phyloP scores from a whole-genome alignment of 129 eudicot genomes.

The Centella asiatica region DNA sequence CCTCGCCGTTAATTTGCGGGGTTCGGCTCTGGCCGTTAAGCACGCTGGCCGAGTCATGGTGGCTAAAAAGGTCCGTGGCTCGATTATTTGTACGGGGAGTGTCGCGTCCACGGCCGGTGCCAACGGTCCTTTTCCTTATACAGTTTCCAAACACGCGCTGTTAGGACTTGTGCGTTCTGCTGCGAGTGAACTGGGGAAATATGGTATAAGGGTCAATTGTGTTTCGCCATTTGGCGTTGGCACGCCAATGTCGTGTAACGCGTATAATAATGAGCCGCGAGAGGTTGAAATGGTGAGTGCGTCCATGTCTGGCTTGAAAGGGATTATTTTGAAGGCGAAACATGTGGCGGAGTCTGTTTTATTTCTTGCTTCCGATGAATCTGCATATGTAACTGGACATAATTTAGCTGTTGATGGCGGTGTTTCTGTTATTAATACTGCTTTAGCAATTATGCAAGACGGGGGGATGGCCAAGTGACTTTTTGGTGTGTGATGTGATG shows the following conservation, averaged over 20 bases:
- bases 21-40: conserved; percentile 55
- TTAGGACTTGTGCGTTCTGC: conserved; percentile 57
- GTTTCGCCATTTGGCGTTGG: conserved; percentile 72
- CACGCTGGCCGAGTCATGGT: conserved; percentile 71
- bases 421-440: conserved; percentile 6
- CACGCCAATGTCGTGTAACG: conserved; percentile 52
- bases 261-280: conserved; percentile 27
- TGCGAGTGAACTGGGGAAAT: conserved; percentile 51
- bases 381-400: conserved; percentile 56
- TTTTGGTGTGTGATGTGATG: too few species aligned
- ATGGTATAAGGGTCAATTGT: conserved; percentile 73
- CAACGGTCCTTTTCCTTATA: conserved; percentile 54
- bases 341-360: conserved; percentile 73
- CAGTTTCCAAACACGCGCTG: conserved; percentile 59
- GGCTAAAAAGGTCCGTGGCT: conserved; percentile 35
- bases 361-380: conserved; percentile 71
- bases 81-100: conserved; percentile 72
- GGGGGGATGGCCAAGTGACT: too few species aligned
- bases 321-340: conserved; percentile 44
- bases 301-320: conserved; percentile 39
- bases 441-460: conserved; percentile 5
- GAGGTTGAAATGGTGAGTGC: conserved; percentile 35
- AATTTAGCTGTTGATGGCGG: conserved; percentile 31
- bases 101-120: conserved; percentile 58
- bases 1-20: conserved; percentile 58